Evolutionary conservation across 352 stramenopile species (phyloP).

Genomic region (Pythium sp.): DNA sequence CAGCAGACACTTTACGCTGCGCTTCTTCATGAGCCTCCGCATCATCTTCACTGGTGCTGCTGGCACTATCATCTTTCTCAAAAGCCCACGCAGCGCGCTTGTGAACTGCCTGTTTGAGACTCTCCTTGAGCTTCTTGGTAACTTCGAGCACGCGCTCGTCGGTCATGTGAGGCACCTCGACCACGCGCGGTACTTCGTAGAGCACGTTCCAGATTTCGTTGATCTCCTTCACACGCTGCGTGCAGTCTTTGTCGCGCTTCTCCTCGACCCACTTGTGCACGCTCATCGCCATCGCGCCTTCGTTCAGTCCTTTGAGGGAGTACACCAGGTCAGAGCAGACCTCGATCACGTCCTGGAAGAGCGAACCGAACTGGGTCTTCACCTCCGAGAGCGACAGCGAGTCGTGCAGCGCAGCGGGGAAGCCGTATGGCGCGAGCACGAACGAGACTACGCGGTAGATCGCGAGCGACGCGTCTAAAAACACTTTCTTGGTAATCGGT

Average conservation of each 20-base stretch:
- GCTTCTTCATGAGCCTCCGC: conserved; percentile 8
- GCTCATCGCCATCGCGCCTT: conserved; percentile 86
- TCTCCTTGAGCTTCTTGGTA: conserved; percentile 37
- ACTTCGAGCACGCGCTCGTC: conserved; percentile 48
- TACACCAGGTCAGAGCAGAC: conserved; percentile 88
- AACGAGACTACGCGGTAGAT: conserved; percentile 83
- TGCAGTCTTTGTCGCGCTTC: conserved; percentile 63
- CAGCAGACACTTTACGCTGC: conserved; percentile 16
- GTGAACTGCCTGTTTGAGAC: conserved; percentile 37
- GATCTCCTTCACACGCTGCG: conserved; percentile 65
- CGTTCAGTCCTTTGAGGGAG: conserved; percentile 56
- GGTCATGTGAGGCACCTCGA: conserved; percentile 62
- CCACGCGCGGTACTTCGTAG: conserved; percentile 58
- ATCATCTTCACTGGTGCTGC: conserved; percentile 12
- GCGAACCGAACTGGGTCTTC: conserved; percentile 64
- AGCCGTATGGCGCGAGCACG: conserved; percentile 76
- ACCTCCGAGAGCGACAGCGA: conserved; percentile 65
- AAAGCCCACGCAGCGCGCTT: conserved; percentile 72
- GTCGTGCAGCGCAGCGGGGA: conserved; percentile 53
- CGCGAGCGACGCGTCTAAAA: conserved; percentile 57
- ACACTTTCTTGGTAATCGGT: conserved; percentile 61
- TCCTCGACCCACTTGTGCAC: conserved; percentile 86
- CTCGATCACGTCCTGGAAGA: conserved; percentile 85
- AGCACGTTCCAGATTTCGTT: conserved; percentile 71
- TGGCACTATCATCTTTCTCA: conserved; percentile 9